Evolutionary conservation across 345 rosid genomes (phyloP).

Genomic region (Eucalyptus polyanthemos): DNA sequence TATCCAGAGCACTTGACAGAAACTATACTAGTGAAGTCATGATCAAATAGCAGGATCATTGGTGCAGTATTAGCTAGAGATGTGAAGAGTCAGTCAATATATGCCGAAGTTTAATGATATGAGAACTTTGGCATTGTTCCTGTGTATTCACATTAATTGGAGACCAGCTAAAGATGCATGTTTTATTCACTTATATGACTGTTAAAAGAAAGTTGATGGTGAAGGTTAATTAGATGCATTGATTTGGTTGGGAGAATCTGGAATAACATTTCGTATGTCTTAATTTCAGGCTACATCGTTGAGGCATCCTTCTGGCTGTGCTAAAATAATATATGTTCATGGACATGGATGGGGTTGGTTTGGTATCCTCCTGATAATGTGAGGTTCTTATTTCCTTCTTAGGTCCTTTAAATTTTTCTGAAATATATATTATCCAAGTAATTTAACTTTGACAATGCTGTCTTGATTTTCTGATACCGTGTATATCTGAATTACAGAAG

Average conservation of each 20-base stretch:
- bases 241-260: not conserved
- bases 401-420: not conserved
- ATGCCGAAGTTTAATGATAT: not conserved
- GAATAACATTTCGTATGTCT: not conserved
- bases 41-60: not conserved
- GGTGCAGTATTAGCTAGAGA: not conserved
- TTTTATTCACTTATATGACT: not conserved
- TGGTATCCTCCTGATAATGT: slow-evolving; percentile 49
- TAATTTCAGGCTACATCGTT: slow-evolving; percentile 18
- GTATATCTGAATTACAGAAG: slow-evolving; percentile 25
- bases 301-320: slow-evolving; percentile 92
- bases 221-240: not conserved
- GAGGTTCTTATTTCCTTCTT: not conserved
- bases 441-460: not conserved
- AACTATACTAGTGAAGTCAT: not conserved
- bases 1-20: not conserved
- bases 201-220: not conserved
- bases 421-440: not conserved
- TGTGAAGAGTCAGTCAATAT: not conserved
- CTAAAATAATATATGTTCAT: slow-evolving; percentile 31
- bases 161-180: not conserved
- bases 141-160: not conserved
- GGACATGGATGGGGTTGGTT: slow-evolving; percentile 86
- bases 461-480: not conserved
- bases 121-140: not conserved